A percentile compares a stretch with the other conserved stretches of the same genome.
phyloP scores from a whole-genome alignment of 345 rosid species.

The Heritiera littoralis region DNA sequence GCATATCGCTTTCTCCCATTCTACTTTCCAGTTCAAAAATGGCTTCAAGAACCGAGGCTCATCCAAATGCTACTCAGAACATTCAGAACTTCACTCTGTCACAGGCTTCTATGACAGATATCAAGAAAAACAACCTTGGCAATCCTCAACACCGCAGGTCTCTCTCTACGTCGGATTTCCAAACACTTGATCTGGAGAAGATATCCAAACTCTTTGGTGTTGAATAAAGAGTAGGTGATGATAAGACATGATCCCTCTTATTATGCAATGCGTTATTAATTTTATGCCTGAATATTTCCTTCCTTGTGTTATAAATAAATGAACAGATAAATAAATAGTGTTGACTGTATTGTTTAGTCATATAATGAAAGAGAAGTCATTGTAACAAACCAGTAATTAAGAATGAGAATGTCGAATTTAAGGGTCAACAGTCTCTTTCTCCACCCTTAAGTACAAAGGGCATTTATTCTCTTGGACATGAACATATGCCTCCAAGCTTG shows the following conservation, averaged over 20 bases:
- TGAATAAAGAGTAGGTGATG: not conserved
- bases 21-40: conserved; percentile 16
- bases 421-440: not conserved
- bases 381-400: not conserved
- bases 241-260: not conserved
- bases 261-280: not conserved
- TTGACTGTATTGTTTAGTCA: not conserved
- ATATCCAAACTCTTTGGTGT: conserved; percentile 14
- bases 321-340: conserved; percentile 4
- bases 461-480: not conserved
- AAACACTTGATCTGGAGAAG: conserved; percentile 46
- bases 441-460: not conserved
- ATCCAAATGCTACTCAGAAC: conserved; percentile 58
- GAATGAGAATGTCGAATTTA: not conserved
- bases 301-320: conserved; percentile 12
- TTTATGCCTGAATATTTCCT: not conserved
- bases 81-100: conserved; percentile 37
- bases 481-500: not conserved
- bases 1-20: conserved; percentile 45
- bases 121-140: conserved; percentile 45
- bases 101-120: conserved; percentile 58
- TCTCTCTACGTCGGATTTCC: conserved; percentile 51
- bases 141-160: conserved; percentile 48
- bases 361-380: not conserved
- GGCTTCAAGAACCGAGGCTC: conserved; percentile 42